Evolutionary conservation across 2,329 filamentous ascomycete genomes (phyloP), one percentile per base, ranked within the genome.

Genomic region (Phialemoniopsis sp.): DNA sequence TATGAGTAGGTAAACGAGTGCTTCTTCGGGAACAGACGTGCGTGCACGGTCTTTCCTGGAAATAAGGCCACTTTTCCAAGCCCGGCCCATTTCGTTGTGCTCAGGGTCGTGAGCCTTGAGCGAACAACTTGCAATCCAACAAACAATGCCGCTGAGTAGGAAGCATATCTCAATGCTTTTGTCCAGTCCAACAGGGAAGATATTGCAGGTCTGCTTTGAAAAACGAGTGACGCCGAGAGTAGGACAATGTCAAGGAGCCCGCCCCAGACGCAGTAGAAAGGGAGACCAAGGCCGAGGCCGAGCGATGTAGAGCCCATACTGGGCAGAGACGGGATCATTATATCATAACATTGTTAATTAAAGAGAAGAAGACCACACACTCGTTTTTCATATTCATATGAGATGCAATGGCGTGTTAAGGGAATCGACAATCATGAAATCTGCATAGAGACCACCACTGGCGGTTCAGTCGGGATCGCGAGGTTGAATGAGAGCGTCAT

Each of bases 1-100:
- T 89, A 88, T 0, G 82, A 80, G 54, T 88, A 87, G 1, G 67
- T 67, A 52, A 90, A 89, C 0, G 72, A 72, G 54, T 89, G 81
- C 42, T 73, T 77, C 52, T 78, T 71, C 0, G 85, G 85, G 41
- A 83, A 80, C n/a, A 84, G 55, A 14, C 85, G 70, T 4, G 73
- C 66, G 55, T 89, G 85, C 3, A 72, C 80, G 13, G 80, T 87
- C 33, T 64, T 68, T 50, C 79, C 80, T 8, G 83, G 82, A 32
- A 89, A 76, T 12, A 89, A 60, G 40, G 79, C 60, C 4, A 77
- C 72, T 37, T 60, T 58, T 9, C 50, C 56, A 0, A 51, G 54
- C 3, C 56, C 57, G 16, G 47, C 38, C 53, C 49, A 54, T 12
- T 14, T 30, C 7, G 31, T 19, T 7, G 31, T 34, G 30, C 30